phyloP scores from a whole-genome alignment of 192 early-diverging fungal species.

The Geranomyces variabilis region DNA sequence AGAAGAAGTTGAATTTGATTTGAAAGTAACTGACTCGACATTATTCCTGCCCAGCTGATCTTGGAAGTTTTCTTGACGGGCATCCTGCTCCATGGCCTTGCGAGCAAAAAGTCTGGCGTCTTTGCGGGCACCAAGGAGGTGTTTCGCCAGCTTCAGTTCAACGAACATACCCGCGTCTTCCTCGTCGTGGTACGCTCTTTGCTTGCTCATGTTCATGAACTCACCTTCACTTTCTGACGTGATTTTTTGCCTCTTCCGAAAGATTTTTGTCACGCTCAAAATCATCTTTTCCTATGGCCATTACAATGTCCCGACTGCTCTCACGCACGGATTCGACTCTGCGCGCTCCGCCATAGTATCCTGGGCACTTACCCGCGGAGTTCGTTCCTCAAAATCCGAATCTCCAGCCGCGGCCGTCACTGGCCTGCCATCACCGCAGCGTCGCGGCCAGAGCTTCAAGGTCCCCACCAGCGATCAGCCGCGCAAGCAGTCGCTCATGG shows the following conservation, averaged over 20 bases:
- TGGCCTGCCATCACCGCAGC: too few species aligned
- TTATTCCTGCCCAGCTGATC: slow-evolving; percentile 19
- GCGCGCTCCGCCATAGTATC: slow-evolving; percentile 35
- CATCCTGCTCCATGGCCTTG: slow-evolving; percentile 31
- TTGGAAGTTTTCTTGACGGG: slow-evolving; percentile 30
- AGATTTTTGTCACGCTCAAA: slow-evolving; percentile 37
- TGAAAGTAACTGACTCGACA: not conserved
- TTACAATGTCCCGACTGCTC: slow-evolving; percentile 12
- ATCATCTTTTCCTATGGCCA: slow-evolving; percentile 23
- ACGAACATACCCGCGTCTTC: slow-evolving; percentile 36
- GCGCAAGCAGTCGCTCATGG: too few species aligned
- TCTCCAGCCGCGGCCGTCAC: too few species aligned
- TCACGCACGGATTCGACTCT: slow-evolving; percentile 34
- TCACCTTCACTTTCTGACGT: too few species aligned
- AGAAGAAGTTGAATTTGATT: too few species aligned
- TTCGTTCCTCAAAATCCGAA: too few species aligned
- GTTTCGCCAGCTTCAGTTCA: slow-evolving; percentile 30
- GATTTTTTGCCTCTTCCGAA: not conserved
- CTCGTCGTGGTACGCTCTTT: slow-evolving; percentile 26
- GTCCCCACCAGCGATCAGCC: too few species aligned
- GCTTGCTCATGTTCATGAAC: too few species aligned
- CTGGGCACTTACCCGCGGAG: slow-evolving; percentile 27
- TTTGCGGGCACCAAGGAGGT: slow-evolving; percentile 34
- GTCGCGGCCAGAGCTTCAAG: too few species aligned
- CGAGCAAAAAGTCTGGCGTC: not conserved